phyloP scores from a whole-genome alignment of 352 stramenopile genomes.

The Aphanomyces astaci region DNA sequence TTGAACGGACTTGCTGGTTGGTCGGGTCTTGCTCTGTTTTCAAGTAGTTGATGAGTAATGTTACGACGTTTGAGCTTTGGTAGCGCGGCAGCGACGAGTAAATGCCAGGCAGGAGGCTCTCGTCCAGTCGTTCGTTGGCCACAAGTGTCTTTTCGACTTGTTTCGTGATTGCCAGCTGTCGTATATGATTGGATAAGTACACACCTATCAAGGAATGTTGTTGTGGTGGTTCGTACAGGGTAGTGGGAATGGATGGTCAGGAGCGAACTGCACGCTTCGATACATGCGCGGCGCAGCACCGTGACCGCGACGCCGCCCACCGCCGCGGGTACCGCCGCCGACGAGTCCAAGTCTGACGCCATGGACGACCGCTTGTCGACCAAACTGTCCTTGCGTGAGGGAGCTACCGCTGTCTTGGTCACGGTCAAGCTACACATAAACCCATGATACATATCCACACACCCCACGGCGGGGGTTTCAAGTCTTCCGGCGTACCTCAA shows the following conservation, averaged over 20 bases:
- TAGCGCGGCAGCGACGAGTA: constrained; percentile 79
- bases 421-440: constrained; percentile 31
- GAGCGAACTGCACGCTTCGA: constrained; percentile 74
- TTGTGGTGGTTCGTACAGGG: constrained; percentile 31
- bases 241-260: constrained; percentile 76
- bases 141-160: constrained; percentile 70
- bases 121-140: constrained; percentile 30
- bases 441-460: neutral
- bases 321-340: constrained; percentile 24
- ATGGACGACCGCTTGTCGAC: constrained; percentile 21
- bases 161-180: constrained; percentile 60
- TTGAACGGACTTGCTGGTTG: constrained; percentile 62
- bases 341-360: neutral
- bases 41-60: constrained; percentile 69
- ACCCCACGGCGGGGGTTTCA: neutral
- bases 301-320: constrained; percentile 67
- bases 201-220: neutral
- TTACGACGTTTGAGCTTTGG: constrained; percentile 79
- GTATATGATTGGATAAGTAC: too few relatives aligned
- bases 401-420: constrained; percentile 25
- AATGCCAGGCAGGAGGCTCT: constrained; percentile 55
- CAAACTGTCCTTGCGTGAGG: neutral
- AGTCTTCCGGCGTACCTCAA: constrained; percentile 37
- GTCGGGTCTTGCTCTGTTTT: constrained; percentile 76
- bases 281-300: constrained; percentile 58